These are phyloP conservation scores for Acer negundo DNA, from an alignment of 345 rosid species.

Conservation along the genomic window DNA sequence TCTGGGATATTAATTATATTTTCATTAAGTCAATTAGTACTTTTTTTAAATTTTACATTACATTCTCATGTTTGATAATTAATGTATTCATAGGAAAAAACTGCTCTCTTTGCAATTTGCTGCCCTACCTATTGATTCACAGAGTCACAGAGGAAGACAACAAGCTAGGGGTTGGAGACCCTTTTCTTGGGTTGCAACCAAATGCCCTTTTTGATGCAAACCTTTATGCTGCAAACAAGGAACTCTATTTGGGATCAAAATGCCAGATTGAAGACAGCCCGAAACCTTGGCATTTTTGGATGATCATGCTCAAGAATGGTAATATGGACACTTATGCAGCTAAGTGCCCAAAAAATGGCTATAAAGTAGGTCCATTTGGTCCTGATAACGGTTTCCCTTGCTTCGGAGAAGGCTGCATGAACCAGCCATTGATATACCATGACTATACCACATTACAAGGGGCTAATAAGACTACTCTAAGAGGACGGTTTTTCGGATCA, in stretches of 20 bases:
- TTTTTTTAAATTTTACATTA: neutral
- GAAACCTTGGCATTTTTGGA: constrained; percentile 71
- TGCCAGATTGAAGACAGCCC: constrained; percentile 59
- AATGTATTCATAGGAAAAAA: constrained; percentile 12
- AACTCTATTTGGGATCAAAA: constrained; percentile 58
- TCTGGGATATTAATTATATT: neutral
- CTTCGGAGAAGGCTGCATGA: constrained; percentile 71
- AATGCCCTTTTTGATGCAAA: constrained; percentile 36
- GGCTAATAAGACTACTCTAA: constrained; percentile 27
- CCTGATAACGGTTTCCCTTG: constrained; percentile 55
- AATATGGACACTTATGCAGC: constrained; percentile 59
- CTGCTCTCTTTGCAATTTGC: constrained; percentile 25
- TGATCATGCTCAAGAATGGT: constrained; percentile 70
- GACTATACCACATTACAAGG: constrained; percentile 49
- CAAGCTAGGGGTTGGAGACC: constrained; percentile 45
- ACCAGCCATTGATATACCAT: constrained; percentile 59
- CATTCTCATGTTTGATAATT: neutral
- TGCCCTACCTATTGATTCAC: constrained; percentile 32
- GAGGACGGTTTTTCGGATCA: constrained; percentile 58
- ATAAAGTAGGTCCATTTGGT: constrained; percentile 45
- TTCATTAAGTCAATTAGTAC: neutral
- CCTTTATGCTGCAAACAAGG: constrained; percentile 58
- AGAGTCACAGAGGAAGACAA: constrained; percentile 62
- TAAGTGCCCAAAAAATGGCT: constrained; percentile 58
- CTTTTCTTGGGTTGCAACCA: constrained; percentile 35